A percentile compares a stretch with the other conserved stretches of the same genome.
Evolutionary conservation across 2,329 filamentous ascomycete genomes (phyloP).

Genomic region (Xylaria sp.): DNA sequence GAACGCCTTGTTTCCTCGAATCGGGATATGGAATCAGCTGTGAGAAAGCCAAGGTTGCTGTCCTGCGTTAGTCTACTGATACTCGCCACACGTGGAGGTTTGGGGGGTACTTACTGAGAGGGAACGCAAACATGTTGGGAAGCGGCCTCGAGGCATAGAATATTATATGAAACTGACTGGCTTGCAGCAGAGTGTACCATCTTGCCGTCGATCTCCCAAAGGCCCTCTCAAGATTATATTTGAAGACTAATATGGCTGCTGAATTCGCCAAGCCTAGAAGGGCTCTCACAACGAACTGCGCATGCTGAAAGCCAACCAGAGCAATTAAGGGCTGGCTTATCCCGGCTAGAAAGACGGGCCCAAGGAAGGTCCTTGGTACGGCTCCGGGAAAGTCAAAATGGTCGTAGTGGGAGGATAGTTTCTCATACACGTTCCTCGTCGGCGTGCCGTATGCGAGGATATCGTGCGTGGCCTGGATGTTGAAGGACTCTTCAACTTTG

Average conservation of each 20-base stretch:
- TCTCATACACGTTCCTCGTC: slow-evolving; percentile 60
- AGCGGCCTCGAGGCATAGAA: slow-evolving; percentile 93
- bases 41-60: slow-evolving; percentile 73
- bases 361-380: slow-evolving; percentile 90
- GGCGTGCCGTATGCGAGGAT: slow-evolving; percentile 84
- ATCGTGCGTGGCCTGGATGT: slow-evolving; percentile 93
- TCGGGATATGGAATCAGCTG: slow-evolving; percentile 55
- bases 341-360: slow-evolving; percentile 79
- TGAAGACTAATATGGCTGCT: slow-evolving; percentile 72
- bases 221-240: slow-evolving; percentile 68
- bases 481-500: slow-evolving; percentile 99
- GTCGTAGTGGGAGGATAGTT: slow-evolving; percentile 76
- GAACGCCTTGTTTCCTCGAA: slow-evolving; percentile 49
- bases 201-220: slow-evolving; percentile 75
- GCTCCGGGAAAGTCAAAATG: slow-evolving; percentile 91
- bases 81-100: neutral
- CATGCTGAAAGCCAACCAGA: slow-evolving; percentile 64
- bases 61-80: slow-evolving; percentile 14
- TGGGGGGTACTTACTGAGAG: slow-evolving; percentile 70
- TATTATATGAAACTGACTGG: slow-evolving; percentile 88
- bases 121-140: slow-evolving; percentile 97
- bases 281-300: slow-evolving; percentile 74
- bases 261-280: slow-evolving; percentile 83
- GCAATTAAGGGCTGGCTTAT: slow-evolving; percentile 73
- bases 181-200: slow-evolving; percentile 84